Base-by-base conservation (phyloP, 768 basidiomycete genomes). In the Leccinum boreale region DNA sequence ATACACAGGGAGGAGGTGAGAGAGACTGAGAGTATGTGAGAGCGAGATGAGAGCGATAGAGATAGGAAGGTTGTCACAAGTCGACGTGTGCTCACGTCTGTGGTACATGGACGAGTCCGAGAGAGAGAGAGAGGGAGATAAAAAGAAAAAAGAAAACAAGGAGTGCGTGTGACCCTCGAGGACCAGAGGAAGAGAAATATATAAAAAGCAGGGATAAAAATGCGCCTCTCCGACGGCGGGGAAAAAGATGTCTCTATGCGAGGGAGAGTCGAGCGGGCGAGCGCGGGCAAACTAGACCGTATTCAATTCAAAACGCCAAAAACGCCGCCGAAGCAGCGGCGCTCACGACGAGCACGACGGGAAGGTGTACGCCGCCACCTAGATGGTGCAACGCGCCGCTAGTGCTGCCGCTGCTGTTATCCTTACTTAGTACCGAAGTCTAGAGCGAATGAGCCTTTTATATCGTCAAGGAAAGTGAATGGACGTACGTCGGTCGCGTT, bases 371-470 rank as follows among this genome's bases (percentile, higher is more conserved):
- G n/a, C 39, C 39, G 7, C 64, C 44, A 11, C 58, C 51, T 17
- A 63, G 26, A 26, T 14, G 12, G 58, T 55, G 58, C 21, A 53
- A 48, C 15, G 67, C 64, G 46, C 59, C 67, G 8, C 26, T 66
- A n/a, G 17, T 39, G n/a, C n/a, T 39, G 5, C 9, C 9, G 9
- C 35, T 36, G 15, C 15, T 17, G 35, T n/a, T n/a, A 7, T 52
- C 58, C 24, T 57, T 51, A 9, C 42, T 26, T 6, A n/a, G 33
- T 19, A 59, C 42, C 14, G 51, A 46, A 24, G 50, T 24, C 21
- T 55, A 36, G 11, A 7, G 8, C 23, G 48, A 21, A 21, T 61
- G 46, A 62, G 42, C 17, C 12, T 31, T 21, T 17, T 3, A 17
- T 29, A 29, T 17, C 21, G 48, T 50, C 28, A 12, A 28, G 21